A percentile compares a stretch with the other conserved stretches of the same genome.
Conservation (phyloP, 1,284 basidiomycete species). For the Chiua sp. region DNA sequence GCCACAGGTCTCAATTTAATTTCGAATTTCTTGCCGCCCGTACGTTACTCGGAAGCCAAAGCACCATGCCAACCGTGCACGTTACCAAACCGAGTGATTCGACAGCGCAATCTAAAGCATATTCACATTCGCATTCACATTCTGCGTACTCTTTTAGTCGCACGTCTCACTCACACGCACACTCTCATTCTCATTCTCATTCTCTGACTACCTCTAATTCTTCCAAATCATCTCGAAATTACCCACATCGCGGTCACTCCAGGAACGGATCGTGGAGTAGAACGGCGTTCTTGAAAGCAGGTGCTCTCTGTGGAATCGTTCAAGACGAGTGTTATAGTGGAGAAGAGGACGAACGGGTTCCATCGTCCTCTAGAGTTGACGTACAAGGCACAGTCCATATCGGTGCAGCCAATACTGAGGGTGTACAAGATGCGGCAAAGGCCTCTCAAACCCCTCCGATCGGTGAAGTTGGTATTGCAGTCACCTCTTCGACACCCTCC, state of each 20-base stretch:
- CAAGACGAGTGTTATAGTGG: constrained; percentile 27
- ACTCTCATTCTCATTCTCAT: constrained; percentile 50
- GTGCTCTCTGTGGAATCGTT: constrained; percentile 40
- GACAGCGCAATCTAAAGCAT: constrained; percentile 31
- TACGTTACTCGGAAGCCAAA: constrained; percentile 66
- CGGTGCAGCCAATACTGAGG: constrained; percentile 35
- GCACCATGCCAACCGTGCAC: constrained; percentile 53
- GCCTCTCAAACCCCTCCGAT: constrained; percentile 22
- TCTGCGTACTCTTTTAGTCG: constrained; percentile 28
- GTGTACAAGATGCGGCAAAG: constrained; percentile 29
- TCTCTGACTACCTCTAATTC: constrained; percentile 51
- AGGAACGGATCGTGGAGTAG: constrained; percentile 66
- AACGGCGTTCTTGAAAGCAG: constrained; percentile 57
- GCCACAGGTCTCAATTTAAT: constrained; percentile 33
- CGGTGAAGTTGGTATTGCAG: constrained; percentile 64
- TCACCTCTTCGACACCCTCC: constrained; percentile 61
- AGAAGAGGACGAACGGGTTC: constrained; percentile 37
- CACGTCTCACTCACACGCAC: constrained; percentile 38
- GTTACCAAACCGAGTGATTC: constrained; percentile 29
- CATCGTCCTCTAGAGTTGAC: constrained; percentile 35
- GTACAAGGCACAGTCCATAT: constrained; percentile 51
- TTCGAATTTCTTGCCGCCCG: constrained; percentile 66
- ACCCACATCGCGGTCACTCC: constrained; percentile 50
- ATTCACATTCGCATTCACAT: constrained; percentile 34
- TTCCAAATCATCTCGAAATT: constrained; percentile 47